Base-by-base conservation (phyloP, 306 rosid species). In the Oxytropis ochrocephala region DNA sequence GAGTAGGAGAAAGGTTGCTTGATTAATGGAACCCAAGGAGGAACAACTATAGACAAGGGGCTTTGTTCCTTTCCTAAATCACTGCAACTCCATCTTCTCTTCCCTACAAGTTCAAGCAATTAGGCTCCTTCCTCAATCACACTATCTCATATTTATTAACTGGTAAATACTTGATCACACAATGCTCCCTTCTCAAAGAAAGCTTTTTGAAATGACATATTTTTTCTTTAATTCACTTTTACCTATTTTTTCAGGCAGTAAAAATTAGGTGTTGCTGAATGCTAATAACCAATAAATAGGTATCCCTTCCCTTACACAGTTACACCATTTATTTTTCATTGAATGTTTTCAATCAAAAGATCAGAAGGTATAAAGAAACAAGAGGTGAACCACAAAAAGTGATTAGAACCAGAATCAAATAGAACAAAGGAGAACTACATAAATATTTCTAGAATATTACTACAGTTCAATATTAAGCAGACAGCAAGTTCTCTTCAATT, bases 401-500 rank as follows among this genome's bases (percentile, higher is more conserved):
- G 55, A 21, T 29, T 29, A 44, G 30, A 14, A 43, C 19, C 36
- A 64, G 29, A 27, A 64, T 41, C 66, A 42, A 12, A 29, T 3
- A 21, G 13, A 43, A 67, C 9, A 18, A n/a, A 38, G 17, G 1
- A 3, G 24, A n/a, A 35, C 0, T 0, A 4, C 16, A 55, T 5
- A 32, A 54, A 30, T 11, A 35, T 9, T 32, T 58, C 50, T 14
- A 69, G 41, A 56, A 58, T 18, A 64, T 69, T 41, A 42, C 69
- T 47, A 62, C 41, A 69, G 24, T 4, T 48, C 43, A 21, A 18
- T 16, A 24, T 2, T 36, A 10, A 10, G 29, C 13, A 42, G 11
- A 4, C 57, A 61, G 38, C 21, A 67, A 49, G 60, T 12, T 19
- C 39, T 74, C 49, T 69, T 67, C 75, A 81, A 36, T 29, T 46